Conservation (phyloP, 495 filamentous ascomycete genomes). For the Xylaria sp. region DNA sequence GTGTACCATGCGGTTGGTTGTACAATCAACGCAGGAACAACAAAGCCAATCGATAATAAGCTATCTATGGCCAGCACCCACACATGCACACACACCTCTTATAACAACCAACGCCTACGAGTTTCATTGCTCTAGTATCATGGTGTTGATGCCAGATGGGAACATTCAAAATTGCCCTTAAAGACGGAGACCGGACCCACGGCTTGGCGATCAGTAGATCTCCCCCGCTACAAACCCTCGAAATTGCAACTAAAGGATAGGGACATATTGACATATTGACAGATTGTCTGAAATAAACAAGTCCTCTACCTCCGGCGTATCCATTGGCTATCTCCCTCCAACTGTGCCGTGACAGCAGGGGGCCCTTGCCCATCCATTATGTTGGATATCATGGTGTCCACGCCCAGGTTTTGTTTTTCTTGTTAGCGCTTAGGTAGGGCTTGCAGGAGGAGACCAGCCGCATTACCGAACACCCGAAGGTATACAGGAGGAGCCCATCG, state of each 20-base stretch:
- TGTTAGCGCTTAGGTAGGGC: conserved; percentile 1
- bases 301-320: neutral
- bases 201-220: neutral
- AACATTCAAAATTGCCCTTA: neutral
- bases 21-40: conserved; percentile 5
- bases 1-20: neutral
- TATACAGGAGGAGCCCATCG: neutral
- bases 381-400: neutral
- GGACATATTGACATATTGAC: neutral
- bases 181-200: neutral
- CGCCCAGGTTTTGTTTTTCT: neutral
- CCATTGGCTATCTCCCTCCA: neutral
- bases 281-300: neutral
- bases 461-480: neutral
- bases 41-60: neutral
- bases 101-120: neutral
- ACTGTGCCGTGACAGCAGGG: neutral
- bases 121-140: neutral
- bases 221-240: neutral
- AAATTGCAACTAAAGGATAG: no score
- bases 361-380: neutral
- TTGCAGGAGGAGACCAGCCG: conserved; percentile 13
- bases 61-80: neutral
- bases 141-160: neutral
- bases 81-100: neutral